Conservation (phyloP, 306 rosid genomes). For the Cucurbita maxima region DNA sequence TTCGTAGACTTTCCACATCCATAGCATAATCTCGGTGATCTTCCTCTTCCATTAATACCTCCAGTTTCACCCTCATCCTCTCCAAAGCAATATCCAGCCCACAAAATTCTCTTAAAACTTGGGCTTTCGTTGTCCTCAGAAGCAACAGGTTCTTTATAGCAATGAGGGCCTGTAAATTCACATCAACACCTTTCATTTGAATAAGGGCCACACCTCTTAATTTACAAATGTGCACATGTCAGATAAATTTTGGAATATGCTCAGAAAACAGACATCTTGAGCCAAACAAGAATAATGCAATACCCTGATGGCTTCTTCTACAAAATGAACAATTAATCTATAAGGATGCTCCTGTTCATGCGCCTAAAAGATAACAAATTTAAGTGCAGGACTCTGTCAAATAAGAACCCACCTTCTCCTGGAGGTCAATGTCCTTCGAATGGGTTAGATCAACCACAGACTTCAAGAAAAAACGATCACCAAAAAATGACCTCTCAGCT, state of each 20-base stretch:
- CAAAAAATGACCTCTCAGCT: slow-evolving; percentile 36
- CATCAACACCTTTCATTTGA: background rate
- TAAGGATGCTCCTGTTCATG: background rate
- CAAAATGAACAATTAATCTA: background rate
- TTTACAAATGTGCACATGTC: background rate
- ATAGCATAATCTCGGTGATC: slow-evolving; percentile 42
- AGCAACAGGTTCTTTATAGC: slow-evolving; percentile 59
- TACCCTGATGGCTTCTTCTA: slow-evolving; percentile 69
- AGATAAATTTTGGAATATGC: background rate
- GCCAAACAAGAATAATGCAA: slow-evolving; percentile 50
- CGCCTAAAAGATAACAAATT: background rate
- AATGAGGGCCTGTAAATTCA: slow-evolving; percentile 42
- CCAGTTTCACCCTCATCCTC: slow-evolving; percentile 42
- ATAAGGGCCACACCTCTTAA: background rate
- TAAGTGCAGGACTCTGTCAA: background rate
- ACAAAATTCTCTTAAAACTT: slow-evolving; percentile 45
- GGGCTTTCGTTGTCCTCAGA: slow-evolving; percentile 45
- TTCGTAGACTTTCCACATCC: slow-evolving; percentile 58
- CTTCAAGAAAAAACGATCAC: slow-evolving; percentile 44
- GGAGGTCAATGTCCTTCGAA: slow-evolving; percentile 65
- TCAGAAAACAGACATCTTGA: slow-evolving; percentile 1
- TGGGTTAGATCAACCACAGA: slow-evolving; percentile 60
- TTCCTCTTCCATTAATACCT: slow-evolving; percentile 39
- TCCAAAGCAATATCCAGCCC: slow-evolving; percentile 57
- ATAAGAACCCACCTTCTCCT: slow-evolving; percentile 59